Conservation (phyloP, 2,329 filamentous ascomycete species). For the Arthrobotrys entomopaga region DNA sequence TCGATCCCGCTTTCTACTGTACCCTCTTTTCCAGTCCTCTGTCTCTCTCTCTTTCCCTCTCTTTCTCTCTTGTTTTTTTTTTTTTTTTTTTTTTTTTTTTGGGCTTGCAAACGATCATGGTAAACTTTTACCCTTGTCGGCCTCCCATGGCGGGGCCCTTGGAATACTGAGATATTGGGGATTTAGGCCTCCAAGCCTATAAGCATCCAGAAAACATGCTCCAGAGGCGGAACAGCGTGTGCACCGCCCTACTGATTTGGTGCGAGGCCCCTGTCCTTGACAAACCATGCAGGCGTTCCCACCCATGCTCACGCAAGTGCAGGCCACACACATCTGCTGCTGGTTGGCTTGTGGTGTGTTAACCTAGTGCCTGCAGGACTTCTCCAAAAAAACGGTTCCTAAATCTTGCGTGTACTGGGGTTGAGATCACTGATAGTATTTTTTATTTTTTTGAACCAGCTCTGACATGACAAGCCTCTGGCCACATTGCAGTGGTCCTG, state of each 20-base stretch:
- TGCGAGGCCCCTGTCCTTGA: slow-evolving; percentile 54
- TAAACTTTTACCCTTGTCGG: slow-evolving; percentile 46
- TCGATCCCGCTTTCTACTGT: slow-evolving; percentile 39
- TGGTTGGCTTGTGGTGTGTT: slow-evolving; percentile 44
- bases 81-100: slow-evolving; percentile 24
- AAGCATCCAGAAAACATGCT: slow-evolving; percentile 54
- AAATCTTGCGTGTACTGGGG: slow-evolving; percentile 52
- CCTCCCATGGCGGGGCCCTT: slow-evolving; percentile 20
- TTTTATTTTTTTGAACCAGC: slow-evolving; percentile 32
- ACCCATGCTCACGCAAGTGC: slow-evolving; percentile 35
- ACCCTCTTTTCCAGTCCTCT: not conserved
- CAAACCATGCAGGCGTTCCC: slow-evolving; percentile 55
- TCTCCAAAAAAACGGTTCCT: slow-evolving; percentile 55
- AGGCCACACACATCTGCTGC: slow-evolving; percentile 43
- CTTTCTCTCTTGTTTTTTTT: no score
- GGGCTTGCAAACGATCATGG: slow-evolving; percentile 8
- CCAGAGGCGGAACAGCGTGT: slow-evolving; percentile 52
- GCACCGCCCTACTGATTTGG: slow-evolving; percentile 54
- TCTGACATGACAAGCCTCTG: slow-evolving; percentile 54
- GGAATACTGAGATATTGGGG: slow-evolving; percentile 51
- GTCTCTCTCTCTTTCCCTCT: no score
- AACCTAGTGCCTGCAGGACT: slow-evolving; percentile 53
- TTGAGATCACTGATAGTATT: slow-evolving; percentile 43
- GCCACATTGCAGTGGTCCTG: slow-evolving; percentile 52
- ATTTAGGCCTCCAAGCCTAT: slow-evolving; percentile 55